These are phyloP conservation scores for Lipomyces kockii DNA, from an alignment of 805 yeast genomes.

Conservation along the genomic window DNA sequence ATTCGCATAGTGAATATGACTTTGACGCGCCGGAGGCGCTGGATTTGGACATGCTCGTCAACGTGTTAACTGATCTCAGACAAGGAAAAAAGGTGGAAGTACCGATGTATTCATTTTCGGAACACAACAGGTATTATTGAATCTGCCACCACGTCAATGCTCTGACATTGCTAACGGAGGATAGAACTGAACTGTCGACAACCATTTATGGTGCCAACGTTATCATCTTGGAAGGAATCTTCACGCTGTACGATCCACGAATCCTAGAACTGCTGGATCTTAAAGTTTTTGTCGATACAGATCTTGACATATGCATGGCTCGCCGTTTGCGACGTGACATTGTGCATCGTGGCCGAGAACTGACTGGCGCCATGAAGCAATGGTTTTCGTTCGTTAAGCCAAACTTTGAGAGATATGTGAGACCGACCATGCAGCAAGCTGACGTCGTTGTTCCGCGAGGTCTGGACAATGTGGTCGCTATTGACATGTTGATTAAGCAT, in stretches of 20 bases:
- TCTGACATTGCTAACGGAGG: background rate
- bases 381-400: conserved; percentile 95
- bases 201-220: conserved; percentile 94
- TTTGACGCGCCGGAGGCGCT: conserved; percentile 87
- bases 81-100: conserved; percentile 69
- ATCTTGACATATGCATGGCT: conserved; percentile 88
- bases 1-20: conserved; percentile 64
- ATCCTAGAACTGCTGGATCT: conserved; percentile 78
- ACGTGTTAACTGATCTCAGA: conserved; percentile 67
- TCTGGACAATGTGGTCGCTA: conserved; percentile 77
- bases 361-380: conserved; percentile 79
- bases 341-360: conserved; percentile 80
- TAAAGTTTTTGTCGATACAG: conserved; percentile 86
- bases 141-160: too few relatives aligned
- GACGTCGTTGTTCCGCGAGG: conserved; percentile 93
- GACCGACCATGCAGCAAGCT: conserved; percentile 77
- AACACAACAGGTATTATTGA: conserved; percentile 50
- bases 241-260: conserved; percentile 73
- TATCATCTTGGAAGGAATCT: conserved; percentile 88
- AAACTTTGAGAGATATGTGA: conserved; percentile 74
- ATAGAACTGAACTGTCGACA: conserved; percentile 63
- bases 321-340: conserved; percentile 88
- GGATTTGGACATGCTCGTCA: conserved; percentile 73
- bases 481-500: conserved; percentile 75
- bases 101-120: conserved; percentile 70